Evolutionary conservation across 2,329 filamentous ascomycete species (phyloP).

Genomic region (Fonsecaea nubica): DNA sequence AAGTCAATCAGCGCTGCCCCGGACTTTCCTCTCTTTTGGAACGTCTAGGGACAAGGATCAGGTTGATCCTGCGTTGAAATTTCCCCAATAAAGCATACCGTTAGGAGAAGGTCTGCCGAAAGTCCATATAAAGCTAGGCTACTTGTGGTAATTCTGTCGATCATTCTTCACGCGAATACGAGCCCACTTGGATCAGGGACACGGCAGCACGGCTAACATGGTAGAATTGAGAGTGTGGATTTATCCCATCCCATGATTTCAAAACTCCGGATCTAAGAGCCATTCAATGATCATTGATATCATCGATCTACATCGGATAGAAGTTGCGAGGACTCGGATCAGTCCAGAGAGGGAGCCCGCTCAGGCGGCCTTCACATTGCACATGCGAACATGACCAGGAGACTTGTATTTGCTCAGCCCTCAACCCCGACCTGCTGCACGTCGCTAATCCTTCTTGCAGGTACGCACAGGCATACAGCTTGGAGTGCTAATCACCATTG

Average conservation of each 20-base stretch:
- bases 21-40: neutral
- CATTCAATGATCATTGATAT: neutral
- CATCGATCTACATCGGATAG: neutral
- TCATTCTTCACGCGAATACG: neutral
- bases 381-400: conserved; percentile 38
- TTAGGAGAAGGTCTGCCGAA: conserved; percentile 27
- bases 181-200: neutral
- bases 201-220: neutral
- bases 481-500: conserved; percentile 67
- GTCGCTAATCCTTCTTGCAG: conserved; percentile 44
- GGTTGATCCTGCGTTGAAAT: neutral
- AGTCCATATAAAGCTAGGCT: conserved; percentile 26
- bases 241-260: neutral
- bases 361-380: conserved; percentile 20
- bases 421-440: neutral
- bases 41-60: neutral
- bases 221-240: neutral
- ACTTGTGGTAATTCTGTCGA: conserved; percentile 18
- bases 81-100: neutral
- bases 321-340: neutral
- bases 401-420: conserved; percentile 30
- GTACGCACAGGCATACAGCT: conserved; percentile 76
- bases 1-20: neutral
- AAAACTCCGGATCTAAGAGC: neutral
- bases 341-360: conserved; percentile 8